Evolutionary conservation across 2,329 filamentous ascomycete species (phyloP), one percentile per base, ranked within the genome.

Genomic region (Aspergillus tanneri): DNA sequence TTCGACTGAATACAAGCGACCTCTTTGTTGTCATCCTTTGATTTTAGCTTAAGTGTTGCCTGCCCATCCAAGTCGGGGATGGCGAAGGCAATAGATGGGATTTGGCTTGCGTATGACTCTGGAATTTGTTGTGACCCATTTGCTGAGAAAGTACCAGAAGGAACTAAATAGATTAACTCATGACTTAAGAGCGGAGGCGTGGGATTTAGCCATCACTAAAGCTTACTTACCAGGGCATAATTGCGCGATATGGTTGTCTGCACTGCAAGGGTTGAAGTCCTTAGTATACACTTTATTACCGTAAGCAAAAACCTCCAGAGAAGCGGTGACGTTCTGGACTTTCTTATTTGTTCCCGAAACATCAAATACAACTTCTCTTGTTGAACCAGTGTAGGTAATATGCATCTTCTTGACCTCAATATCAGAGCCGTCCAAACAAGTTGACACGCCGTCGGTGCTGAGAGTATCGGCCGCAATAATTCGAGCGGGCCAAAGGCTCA

Each of bases 31-130:
- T 73, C 75, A 24, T 86, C 81, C 30, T 82, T 70, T 4, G 82
- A 73, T 50, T 79, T 84, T 37, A 99, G 79, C 64, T 89, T 75
- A 54, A 99, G 75, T 36, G 85, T 93, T 25, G 91, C 93, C 61
- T 86, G 73, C 28, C 92, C 92, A 46, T 92, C 86, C 58, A 99
- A 86, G 66, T 99, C 91, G 41, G 93, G 93, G 24, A 99, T 78
- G 52, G 82, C 81, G 73, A 96, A 99, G 10, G 92, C 92, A 57
- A 99, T 95, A 2, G 82, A 74, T 1, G 93, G 93, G 32, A 99
- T 92, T 71, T 87, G 73, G 45, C 78, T 78, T 47, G 88, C 84
- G 64, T 85, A 92, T 52, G 84, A 63, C 0, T 80, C 71, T 12
- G 90, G 87, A 30, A 99, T 87, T 23, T 76, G 70, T 67, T 93